Conservation (phyloP, 208 protist species). For the Naegleria lovaniensis region DNA sequence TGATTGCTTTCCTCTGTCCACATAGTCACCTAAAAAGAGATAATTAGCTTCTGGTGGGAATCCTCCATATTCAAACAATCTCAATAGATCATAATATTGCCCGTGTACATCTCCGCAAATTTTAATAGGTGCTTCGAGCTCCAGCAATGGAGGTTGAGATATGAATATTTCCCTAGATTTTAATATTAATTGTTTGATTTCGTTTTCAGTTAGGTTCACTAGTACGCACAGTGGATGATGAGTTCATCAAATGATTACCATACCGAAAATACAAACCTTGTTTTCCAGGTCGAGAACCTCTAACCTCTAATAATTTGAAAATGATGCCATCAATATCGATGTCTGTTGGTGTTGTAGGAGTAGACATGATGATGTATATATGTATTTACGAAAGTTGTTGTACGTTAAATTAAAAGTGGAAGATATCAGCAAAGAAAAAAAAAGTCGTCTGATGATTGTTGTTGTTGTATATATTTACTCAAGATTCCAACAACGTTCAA, state of each 20-base stretch:
- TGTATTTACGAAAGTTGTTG: neutral
- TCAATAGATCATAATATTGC: slow-evolving; percentile 98
- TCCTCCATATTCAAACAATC: slow-evolving; percentile 98
- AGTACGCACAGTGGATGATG: neutral
- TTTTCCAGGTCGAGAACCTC: slow-evolving; percentile 67
- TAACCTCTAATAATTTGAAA: slow-evolving; percentile 79
- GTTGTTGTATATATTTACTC: too few relatives aligned
- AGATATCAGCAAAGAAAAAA: too few relatives aligned
- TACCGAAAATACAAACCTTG: slow-evolving; percentile 43
- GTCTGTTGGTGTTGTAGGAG: slow-evolving; percentile 10
- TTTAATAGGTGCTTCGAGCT: slow-evolving; percentile 82
- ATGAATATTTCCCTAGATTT: slow-evolving; percentile 75
- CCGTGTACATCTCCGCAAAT: slow-evolving; percentile 96
- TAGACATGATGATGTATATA: neutral
- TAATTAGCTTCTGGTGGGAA: slow-evolving; percentile 98
- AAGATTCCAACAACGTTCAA: too few relatives aligned
- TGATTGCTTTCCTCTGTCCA: slow-evolving; percentile 96
- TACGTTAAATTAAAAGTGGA: too few relatives aligned
- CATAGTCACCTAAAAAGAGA: slow-evolving; percentile 99
- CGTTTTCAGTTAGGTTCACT: slow-evolving; percentile 68
- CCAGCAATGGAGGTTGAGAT: slow-evolving; percentile 66
- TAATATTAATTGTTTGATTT: slow-evolving; percentile 67
- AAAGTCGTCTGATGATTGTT: too few relatives aligned
- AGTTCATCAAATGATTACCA: neutral
- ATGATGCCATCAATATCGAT: slow-evolving; percentile 71